Base-by-base conservation (phyloP, 2,329 filamentous ascomycete genomes). In the Fusarium sp. region DNA sequence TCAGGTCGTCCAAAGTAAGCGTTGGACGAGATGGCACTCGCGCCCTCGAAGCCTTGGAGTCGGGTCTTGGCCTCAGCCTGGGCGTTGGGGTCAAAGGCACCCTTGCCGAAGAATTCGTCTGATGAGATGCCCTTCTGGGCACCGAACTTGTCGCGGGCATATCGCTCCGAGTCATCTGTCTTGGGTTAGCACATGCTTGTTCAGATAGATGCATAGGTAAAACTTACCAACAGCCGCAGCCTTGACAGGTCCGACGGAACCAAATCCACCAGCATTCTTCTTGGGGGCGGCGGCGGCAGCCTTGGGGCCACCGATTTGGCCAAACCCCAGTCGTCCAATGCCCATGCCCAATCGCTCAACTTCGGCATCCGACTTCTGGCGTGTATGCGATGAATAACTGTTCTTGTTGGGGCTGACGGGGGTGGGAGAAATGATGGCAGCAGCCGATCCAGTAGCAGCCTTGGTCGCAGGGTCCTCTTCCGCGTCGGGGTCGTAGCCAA, bases 61-160 rank as follows among this genome's bases (percentile, higher is more conserved):
- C 97, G 91, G 27, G 89, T 88, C 86, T 97, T 97, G 78, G 97
- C 96, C 85, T 98, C 96, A 61, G 91, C 88, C 81, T 97, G 93
- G 10, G 93, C 91, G 65, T 88, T 88, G 40, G 95, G 91, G 81
- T 99, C 95, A 83, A 92, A 98, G 65, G 90, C 86, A 63, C 95
- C 94, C 82, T 97, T 96, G 79, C 96, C 95, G 81, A 99, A 99
- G 88, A 97, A 99, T 82, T 99, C 97, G 82, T 99, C 97, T 0
- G 95, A 98, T 0, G 95, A 98, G 77, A 99, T 99, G 77, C 94
- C 94, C 87, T 98, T 98, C 83, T 99, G 97, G 50, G 84, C 85
- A 70, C 95, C 96, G 80, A 99, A 99, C 84, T 98, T 98, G 80
- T 90, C 87, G 79, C 94, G 93, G 7, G 95, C 95, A 81, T 94